Evolutionary conservation across 345 rosid genomes (phyloP).

Genomic region (Heritiera littoralis): DNA sequence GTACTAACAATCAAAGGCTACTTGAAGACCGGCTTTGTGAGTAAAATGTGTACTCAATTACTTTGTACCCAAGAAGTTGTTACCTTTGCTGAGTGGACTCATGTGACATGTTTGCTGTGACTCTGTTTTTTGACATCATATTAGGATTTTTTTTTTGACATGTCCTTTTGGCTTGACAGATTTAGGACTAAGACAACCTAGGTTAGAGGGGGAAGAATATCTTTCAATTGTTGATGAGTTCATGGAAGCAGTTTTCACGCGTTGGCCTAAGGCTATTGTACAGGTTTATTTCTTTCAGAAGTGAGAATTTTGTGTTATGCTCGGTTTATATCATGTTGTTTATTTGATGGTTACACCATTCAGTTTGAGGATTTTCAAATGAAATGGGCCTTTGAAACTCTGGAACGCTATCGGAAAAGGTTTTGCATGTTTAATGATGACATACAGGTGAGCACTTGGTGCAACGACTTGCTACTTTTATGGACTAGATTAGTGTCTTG

Average conservation of each 20-base stretch:
- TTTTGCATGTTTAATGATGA: slow-evolving; percentile 99
- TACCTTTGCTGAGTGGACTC: slow-evolving; percentile 12
- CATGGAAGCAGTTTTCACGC: slow-evolving; percentile 87
- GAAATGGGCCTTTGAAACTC: slow-evolving; percentile 98
- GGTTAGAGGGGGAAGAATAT: slow-evolving; percentile 96
- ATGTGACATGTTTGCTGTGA: slow-evolving; percentile 19
- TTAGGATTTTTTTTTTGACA: slow-evolving; percentile 23
- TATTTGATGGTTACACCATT: slow-evolving; percentile 32
- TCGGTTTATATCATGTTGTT: slow-evolving; percentile 17
- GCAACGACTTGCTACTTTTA: slow-evolving; percentile 15
- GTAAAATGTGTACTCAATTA: slow-evolving; percentile 31
- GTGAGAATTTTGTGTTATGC: slow-evolving; percentile 26
- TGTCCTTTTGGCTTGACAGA: slow-evolving; percentile 46
- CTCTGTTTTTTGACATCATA: slow-evolving; percentile 11
- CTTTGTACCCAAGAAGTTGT: slow-evolving; percentile 3
- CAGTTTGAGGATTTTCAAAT: slow-evolving; percentile 99
- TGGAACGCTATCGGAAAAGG: slow-evolving; percentile 76
- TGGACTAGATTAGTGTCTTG: slow-evolving; percentile 5
- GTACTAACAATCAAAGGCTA: slow-evolving; percentile 88
- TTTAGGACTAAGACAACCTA: slow-evolving; percentile 84
- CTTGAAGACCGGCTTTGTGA: slow-evolving; percentile 87
- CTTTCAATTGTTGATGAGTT: slow-evolving; percentile 87
- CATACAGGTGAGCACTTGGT: slow-evolving; percentile 64
- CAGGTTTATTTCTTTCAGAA: slow-evolving; percentile 53
- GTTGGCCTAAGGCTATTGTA: slow-evolving; percentile 99